A percentile compares a stretch with the other conserved stretches of the same genome.
phyloP scores from a whole-genome alignment of 768 basidiomycete genomes.

The Phanerochaete sordida region DNA sequence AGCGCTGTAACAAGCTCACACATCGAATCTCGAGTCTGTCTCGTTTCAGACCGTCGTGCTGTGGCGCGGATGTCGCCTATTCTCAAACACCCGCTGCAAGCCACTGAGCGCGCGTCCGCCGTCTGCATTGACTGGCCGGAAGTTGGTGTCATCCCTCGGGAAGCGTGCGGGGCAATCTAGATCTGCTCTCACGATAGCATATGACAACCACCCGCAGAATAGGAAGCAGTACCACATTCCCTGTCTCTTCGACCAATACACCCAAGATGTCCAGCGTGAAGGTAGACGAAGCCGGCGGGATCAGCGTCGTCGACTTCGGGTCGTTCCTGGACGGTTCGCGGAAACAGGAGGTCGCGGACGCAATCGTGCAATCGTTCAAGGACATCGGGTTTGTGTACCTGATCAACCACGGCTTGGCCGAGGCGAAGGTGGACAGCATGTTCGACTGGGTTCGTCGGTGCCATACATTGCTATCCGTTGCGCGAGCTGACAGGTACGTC shows the following conservation, averaged over 20 bases:
- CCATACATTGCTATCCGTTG: neutral
- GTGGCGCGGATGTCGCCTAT: too few species aligned
- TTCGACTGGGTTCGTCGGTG: constrained; percentile 25
- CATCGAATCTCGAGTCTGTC: too few species aligned
- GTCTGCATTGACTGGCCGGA: neutral
- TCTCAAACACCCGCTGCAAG: neutral
- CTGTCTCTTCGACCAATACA: neutral
- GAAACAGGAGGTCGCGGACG: constrained; percentile 37
- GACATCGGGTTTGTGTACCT: constrained; percentile 20
- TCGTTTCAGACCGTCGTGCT: too few species aligned
- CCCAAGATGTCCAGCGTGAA: neutral
- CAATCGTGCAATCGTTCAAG: constrained; percentile 43
- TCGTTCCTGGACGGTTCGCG: constrained; percentile 38
- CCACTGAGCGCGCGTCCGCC: neutral
- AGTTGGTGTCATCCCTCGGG: neutral
- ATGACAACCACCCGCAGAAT: neutral
- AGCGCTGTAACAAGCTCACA: too few species aligned
- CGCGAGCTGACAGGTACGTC: neutral
- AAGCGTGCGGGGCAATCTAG: neutral
- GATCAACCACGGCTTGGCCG: constrained; percentile 31
- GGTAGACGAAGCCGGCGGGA: constrained; percentile 6
- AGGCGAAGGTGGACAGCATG: constrained; percentile 28
- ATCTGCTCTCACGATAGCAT: neutral
- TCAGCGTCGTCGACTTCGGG: constrained; percentile 40
- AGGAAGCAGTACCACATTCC: neutral